Percentiles rank a stretch among this genome's conserved stretches.
Evolutionary conservation across 1,284 basidiomycete genomes (phyloP).

Genomic region (Hymenochaete sp.): DNA sequence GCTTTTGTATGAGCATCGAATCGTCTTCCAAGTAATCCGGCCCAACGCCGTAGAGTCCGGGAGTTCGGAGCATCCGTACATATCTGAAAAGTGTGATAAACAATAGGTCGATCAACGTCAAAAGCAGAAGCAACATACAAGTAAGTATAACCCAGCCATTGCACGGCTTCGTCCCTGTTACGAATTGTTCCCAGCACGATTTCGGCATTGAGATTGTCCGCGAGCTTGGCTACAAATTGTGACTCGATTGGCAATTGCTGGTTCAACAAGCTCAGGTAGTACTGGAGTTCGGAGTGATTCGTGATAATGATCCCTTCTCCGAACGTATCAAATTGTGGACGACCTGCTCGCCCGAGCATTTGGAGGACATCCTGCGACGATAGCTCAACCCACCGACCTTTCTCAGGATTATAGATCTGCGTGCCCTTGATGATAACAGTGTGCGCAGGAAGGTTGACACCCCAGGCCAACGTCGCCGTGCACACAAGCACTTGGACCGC

Average conservation of each 20-base stretch:
- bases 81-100: constrained; percentile 43
- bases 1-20: constrained; percentile 81
- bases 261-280: constrained; percentile 90
- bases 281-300: constrained; percentile 94
- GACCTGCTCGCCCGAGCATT: constrained; percentile 97
- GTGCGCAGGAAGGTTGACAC: constrained; percentile 97
- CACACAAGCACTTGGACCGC: constrained; percentile 93
- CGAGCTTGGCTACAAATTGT: constrained; percentile 87
- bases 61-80: constrained; percentile 92
- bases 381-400: constrained; percentile 95
- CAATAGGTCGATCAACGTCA: constrained; percentile 8
- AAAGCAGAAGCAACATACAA: constrained; percentile 46
- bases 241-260: constrained; percentile 96
- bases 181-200: constrained; percentile 93
- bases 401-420: constrained; percentile 98
- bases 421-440: constrained; percentile 99
- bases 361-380: constrained; percentile 96
- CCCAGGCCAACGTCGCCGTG: constrained; percentile 98
- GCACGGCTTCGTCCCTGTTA: constrained; percentile 94
- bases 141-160: constrained; percentile 95
- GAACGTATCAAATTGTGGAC: constrained; percentile 95
- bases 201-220: constrained; percentile 97
- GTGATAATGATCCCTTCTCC: constrained; percentile 99
- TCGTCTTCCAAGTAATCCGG: constrained; percentile 90
- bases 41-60: constrained; percentile 83